Base-by-base conservation (phyloP, 306 rosid genomes). In the Rosa rugosa region DNA sequence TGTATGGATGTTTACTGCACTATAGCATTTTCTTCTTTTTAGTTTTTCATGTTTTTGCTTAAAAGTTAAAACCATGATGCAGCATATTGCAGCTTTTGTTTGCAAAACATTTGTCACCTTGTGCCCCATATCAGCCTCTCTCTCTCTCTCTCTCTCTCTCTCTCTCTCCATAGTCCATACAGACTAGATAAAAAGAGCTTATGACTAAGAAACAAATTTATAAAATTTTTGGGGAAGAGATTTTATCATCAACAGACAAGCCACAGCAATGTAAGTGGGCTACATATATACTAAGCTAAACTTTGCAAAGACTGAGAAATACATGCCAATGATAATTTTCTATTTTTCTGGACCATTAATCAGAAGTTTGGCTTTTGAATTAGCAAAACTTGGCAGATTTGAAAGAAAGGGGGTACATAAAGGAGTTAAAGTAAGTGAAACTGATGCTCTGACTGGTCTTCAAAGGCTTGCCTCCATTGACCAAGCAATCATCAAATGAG, bases 401-500 rank as follows among this genome's bases (percentile, higher is more conserved):
- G 45, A 92, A 83, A 5, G 80, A 17, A 70, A 92, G 85, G 41
- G 89, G 94, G 62, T 88, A 92, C 91, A 80, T 81, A 70, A 90
- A 85, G 75, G 97, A 80, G 81, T 87, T 92, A 6, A 88, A 87
- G 79, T 90, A 88, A 46, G 93, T 81, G 82, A 92, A 88, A 65
- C 92, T 87, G 76, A 92, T 80, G 22, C 81, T 72, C 60, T 88
- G 85, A 17, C 76, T 78, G 42, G 81, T 79, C 40, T 79, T 79
- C 76, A 92, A 80, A 25, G 87, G 81, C 47, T 80, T 65, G 18
- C 97, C 97, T 73, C 87, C 91, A 80, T 87, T 90, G 18, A 92
- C 87, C 87, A 90, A 83, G 72, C 97, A 92, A 49, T 90, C 91
- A 71, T 92, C 93, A 77, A 46, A 87, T 22, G 85, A 79, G 25